phyloP scores from a whole-genome alignment of 495 filamentous ascomycete genomes.

The Astrothelium subdiscretum region DNA sequence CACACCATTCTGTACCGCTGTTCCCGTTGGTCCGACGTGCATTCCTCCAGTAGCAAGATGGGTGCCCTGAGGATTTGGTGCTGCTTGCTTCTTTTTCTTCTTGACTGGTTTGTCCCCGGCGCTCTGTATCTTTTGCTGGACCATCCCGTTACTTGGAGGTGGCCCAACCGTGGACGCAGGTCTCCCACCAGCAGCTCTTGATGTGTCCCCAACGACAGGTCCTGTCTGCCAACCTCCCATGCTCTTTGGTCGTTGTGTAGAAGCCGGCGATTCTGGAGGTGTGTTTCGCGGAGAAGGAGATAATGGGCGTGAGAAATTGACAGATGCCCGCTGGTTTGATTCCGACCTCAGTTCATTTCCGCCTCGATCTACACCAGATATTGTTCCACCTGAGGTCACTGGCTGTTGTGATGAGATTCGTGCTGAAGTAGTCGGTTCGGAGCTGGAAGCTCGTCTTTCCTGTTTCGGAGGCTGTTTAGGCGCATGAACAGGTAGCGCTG shows the following conservation, averaged over 20 bases:
- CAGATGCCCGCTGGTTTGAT: constrained; percentile 30
- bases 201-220: not conserved
- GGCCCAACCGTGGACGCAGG: not conserved
- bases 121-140: constrained; percentile 32
- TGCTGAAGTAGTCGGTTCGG: constrained; percentile 31
- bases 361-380: constrained; percentile 37
- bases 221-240: not conserved
- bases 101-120: constrained; percentile 39
- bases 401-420: not conserved
- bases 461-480: constrained; percentile 27
- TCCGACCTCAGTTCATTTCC: not conserved
- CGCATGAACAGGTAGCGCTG: constrained; percentile 49
- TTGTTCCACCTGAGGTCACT: constrained; percentile 21
- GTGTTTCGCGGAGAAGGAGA: constrained; percentile 22
- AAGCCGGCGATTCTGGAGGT: not conserved
- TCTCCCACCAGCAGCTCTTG: not conserved
- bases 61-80: constrained; percentile 34
- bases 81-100: constrained; percentile 37
- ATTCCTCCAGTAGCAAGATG: constrained; percentile 30
- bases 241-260: not conserved
- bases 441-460: constrained; percentile 37
- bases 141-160: constrained; percentile 4
- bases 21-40: constrained; percentile 29
- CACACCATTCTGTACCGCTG: constrained; percentile 19
- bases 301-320: constrained; percentile 84